Conservation (phyloP, 2,329 filamentous ascomycete species). For the Neonectria hederae region DNA sequence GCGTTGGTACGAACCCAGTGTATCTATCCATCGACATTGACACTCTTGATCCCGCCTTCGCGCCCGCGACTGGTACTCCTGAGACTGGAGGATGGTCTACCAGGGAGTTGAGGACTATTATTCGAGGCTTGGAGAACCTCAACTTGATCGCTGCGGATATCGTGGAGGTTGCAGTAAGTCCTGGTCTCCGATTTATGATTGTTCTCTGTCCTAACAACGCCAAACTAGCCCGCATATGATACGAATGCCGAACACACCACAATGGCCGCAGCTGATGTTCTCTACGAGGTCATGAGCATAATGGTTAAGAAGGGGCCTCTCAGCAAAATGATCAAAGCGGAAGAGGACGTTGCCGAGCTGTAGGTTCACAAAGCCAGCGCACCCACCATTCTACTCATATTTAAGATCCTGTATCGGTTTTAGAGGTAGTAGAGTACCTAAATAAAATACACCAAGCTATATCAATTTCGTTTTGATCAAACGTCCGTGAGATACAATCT, state of each 20-base stretch:
- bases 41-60: constrained; percentile 83
- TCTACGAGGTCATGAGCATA: constrained; percentile 83
- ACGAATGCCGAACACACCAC: constrained; percentile 78
- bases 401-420: background rate
- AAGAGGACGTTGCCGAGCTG: constrained; percentile 20
- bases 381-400: background rate
- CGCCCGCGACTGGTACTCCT: constrained; percentile 78
- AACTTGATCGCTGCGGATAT: constrained; percentile 77
- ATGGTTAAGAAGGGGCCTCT: constrained; percentile 84
- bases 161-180: constrained; percentile 67
- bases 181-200: background rate
- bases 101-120: constrained; percentile 75
- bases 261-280: constrained; percentile 75
- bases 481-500: background rate
- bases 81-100: constrained; percentile 82
- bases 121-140: constrained; percentile 73
- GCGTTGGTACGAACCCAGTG: constrained; percentile 79
- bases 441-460: background rate
- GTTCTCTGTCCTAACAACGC: background rate
- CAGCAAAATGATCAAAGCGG: constrained; percentile 54
- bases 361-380: background rate
- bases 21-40: constrained; percentile 89
- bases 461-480: background rate
- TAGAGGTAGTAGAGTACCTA: background rate
- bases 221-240: constrained; percentile 68